Conservation (phyloP, 305 asterid species). For the Plantago rigida region DNA sequence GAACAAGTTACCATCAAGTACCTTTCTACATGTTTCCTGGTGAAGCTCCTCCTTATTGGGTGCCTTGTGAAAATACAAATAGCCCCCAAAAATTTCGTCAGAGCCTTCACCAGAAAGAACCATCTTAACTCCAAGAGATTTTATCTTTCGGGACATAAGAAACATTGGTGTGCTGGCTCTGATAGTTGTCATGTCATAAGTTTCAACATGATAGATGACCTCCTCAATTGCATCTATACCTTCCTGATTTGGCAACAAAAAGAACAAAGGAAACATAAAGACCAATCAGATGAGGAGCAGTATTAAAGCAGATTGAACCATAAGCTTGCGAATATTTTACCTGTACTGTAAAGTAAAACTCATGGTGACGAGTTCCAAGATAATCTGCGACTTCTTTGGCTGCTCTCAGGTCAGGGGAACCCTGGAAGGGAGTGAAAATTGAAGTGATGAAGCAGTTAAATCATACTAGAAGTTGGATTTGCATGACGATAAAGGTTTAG, state of each 20-base stretch:
- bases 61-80: conserved; percentile 94
- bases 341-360: conserved; percentile 92
- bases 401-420: conserved; percentile 93
- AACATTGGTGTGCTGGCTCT: conserved; percentile 99
- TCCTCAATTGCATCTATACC: conserved; percentile 95
- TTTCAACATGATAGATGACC: conserved; percentile 89
- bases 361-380: conserved; percentile 92
- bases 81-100: conserved; percentile 97
- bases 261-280: conserved; percentile 12
- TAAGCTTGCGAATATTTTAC: conserved; percentile 30
- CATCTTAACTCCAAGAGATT: conserved; percentile 93
- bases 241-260: conserved; percentile 57
- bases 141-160: conserved; percentile 95
- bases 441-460: conserved; percentile 8
- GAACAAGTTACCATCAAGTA: conserved; percentile 20
- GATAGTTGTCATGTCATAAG: conserved; percentile 92
- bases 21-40: conserved; percentile 92
- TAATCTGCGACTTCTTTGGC: conserved; percentile 96
- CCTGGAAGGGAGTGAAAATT: conserved; percentile 35
- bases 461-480: conserved; percentile 1
- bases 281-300: conserved; percentile 19
- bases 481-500: neutral
- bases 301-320: conserved; percentile 6
- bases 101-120: conserved; percentile 99
- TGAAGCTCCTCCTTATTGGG: conserved; percentile 94